Evolutionary conservation across 768 basidiomycete species (phyloP), one percentile per base, ranked within the genome.

Genomic region (Myochromella boudieri): DNA sequence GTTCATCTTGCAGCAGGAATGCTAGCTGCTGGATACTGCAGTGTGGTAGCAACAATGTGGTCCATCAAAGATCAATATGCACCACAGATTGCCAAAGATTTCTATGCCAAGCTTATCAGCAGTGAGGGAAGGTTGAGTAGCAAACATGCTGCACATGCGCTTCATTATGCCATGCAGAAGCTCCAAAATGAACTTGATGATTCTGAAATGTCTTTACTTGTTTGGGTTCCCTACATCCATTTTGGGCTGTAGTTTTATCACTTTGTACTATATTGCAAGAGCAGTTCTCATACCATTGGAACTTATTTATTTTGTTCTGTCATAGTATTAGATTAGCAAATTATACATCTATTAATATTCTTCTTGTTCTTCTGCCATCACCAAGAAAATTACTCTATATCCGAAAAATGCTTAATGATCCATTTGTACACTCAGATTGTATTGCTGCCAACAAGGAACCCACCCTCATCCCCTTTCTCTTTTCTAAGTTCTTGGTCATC

Each of bases 1-100:
- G 53, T 76, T 6, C 73, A 76, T 58, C 51, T 77, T 2, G 68
- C 76, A 0, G 70, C 68, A 1, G 72, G 68, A 3, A 69, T 76
- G 68, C 49, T 70, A 37, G 62, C 54, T 22, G 60, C 64, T 28
- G 67, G 66, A 3, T 68, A 60, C 45, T 49, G 53, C 8, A 53
- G 57, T 6, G 70, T 68, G 2, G 58, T 76, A 17, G 74, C 59
- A 4, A 76, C 75, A 15, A 63, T 76, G 33, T 34, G 33, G 33
- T 34, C 33, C 14, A 17, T 34, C 7, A 34, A 4, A 17, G 33
- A 34, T n/a, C 14, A 34, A 12, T 12, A 34, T 34, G 33, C 14
- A 5, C 33, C 33, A 6, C 14, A 34, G 14, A 14, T 34, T 12
- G n/a, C 33, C 6, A 17, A 34, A 12, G 18, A 34, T 6, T 12